Conservation (phyloP, 768 basidiomycete species). For the Amyloporia xantha region DNA sequence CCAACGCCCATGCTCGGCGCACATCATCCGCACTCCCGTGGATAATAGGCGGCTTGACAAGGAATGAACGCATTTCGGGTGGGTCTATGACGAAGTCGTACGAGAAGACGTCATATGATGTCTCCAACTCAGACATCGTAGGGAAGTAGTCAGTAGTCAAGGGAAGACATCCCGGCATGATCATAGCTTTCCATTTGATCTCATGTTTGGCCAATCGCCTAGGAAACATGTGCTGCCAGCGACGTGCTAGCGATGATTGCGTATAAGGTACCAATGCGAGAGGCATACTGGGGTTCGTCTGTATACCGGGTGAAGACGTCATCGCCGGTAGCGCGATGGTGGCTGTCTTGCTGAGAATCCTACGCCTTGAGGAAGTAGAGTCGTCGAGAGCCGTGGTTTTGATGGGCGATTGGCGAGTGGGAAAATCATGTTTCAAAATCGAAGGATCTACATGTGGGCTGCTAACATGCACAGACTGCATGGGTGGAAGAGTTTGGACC, state of each 20-base stretch:
- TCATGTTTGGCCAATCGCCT: slow-evolving; percentile 70
- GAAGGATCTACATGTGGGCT: slow-evolving; percentile 53
- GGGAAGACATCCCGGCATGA: slow-evolving; percentile 82
- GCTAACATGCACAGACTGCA: slow-evolving; percentile 43
- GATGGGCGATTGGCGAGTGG: slow-evolving; percentile 54
- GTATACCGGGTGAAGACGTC: slow-evolving; percentile 41
- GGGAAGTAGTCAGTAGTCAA: slow-evolving; percentile 90
- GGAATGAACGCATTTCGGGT: slow-evolving; percentile 78
- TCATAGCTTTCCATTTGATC: slow-evolving; percentile 86
- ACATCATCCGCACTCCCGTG: slow-evolving; percentile 47
- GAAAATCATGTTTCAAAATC: slow-evolving; percentile 38
- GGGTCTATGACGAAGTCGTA: slow-evolving; percentile 88
- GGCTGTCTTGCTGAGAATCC: slow-evolving; percentile 34
- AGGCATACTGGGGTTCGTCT: slow-evolving; percentile 66
- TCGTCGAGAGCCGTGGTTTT: slow-evolving; percentile 67
- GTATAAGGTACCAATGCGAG: slow-evolving; percentile 49
- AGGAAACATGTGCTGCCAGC: slow-evolving; percentile 88
- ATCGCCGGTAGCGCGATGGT: slow-evolving; percentile 38
- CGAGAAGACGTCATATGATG: slow-evolving; percentile 72
- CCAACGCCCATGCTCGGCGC: slow-evolving; percentile 66
- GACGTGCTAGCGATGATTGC: slow-evolving; percentile 69
- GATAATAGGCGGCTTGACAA: slow-evolving; percentile 60
- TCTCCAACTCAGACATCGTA: slow-evolving; percentile 62
- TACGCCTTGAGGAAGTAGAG: slow-evolving; percentile 41
- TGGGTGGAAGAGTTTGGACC: slow-evolving; percentile 23